Evolutionary conservation across 495 filamentous ascomycete genomes (phyloP).

Genomic region (Lasiosphaeriaceae sp.): DNA sequence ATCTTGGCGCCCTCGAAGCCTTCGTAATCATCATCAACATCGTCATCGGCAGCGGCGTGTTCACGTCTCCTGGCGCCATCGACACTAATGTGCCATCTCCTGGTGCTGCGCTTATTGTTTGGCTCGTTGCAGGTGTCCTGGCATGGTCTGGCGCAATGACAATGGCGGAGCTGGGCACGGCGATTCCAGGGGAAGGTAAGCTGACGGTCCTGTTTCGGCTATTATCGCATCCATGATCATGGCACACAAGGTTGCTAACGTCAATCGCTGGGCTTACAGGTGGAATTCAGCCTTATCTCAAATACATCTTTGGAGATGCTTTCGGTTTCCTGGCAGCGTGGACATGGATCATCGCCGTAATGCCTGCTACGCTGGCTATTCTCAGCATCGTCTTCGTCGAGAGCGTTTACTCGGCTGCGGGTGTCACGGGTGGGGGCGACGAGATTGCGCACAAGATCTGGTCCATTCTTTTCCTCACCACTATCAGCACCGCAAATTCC

Average conservation of each 20-base stretch:
- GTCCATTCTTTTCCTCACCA: conserved; percentile 40
- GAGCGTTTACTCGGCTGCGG: conserved; percentile 46
- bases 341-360: conserved; percentile 56
- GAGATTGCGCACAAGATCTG: conserved; percentile 44
- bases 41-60: conserved; percentile 53
- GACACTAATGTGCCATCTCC: conserved; percentile 55
- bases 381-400: conserved; percentile 58
- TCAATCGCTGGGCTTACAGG: conserved; percentile 23
- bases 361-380: conserved; percentile 55
- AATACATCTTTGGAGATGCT: conserved; percentile 52
- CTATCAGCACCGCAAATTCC: conserved; percentile 49
- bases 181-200: conserved; percentile 38
- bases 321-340: conserved; percentile 53
- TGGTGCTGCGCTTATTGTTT: conserved; percentile 47
- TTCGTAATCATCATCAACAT: conserved; percentile 55
- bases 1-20: conserved; percentile 46
- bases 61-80: conserved; percentile 54
- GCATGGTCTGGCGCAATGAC: conserved; percentile 55
- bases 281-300: conserved; percentile 53
- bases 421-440: conserved; percentile 39
- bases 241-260: neutral
- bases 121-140: conserved; percentile 50
- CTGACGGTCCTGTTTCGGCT: neutral
- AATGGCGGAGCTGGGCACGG: conserved; percentile 52
- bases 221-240: neutral